phyloP scores from a whole-genome alignment of 345 rosid genomes.

The Triadica sebifera region DNA sequence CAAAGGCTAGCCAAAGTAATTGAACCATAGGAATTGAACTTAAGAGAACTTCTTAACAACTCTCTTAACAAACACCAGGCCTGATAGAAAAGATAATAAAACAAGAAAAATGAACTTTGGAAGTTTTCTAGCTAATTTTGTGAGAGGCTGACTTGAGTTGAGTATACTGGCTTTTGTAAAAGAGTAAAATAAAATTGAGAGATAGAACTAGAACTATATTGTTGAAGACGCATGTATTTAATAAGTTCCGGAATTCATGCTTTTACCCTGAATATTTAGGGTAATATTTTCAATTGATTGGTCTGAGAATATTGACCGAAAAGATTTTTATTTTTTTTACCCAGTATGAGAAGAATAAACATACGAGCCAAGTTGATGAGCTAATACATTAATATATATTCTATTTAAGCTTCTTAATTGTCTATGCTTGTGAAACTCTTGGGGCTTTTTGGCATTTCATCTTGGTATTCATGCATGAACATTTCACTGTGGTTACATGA shows the following conservation, averaged over 20 bases:
- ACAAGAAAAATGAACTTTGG: neutral
- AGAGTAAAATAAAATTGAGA: no score
- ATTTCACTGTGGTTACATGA: neutral
- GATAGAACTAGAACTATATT: neutral
- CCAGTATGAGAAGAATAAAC: neutral
- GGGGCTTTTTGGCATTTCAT: neutral
- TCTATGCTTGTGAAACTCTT: neutral
- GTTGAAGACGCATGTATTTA: no score
- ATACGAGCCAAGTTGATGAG: neutral
- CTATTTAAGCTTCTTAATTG: neutral
- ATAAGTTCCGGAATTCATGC: neutral
- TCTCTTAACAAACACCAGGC: no score
- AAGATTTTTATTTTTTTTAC: neutral
- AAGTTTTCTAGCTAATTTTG: neutral
- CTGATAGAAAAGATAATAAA: neutral
- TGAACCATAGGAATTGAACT: no score
- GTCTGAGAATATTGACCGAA: neutral
- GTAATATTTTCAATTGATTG: neutral
- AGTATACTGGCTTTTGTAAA: no score
- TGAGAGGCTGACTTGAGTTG: neutral
- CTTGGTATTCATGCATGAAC: neutral
- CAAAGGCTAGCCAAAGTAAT: no score
- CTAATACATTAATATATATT: neutral
- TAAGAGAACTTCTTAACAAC: no score
- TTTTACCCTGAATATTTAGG: neutral